Evolutionary conservation across 257 asterid genomes (phyloP), one percentile per base, ranked within the genome.

Genomic region (Asclepias syriaca): DNA sequence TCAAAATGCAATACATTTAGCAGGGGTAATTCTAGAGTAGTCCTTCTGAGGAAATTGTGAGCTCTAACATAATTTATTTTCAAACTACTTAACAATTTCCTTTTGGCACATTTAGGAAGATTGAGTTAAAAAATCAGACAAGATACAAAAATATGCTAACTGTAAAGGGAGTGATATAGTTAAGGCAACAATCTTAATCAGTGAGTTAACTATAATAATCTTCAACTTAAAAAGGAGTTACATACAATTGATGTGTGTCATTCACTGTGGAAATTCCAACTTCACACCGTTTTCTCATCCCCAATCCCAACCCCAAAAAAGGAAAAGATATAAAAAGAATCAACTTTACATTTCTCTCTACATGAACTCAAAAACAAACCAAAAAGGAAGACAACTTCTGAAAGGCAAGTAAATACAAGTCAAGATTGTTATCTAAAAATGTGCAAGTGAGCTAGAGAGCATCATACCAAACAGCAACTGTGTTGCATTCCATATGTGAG

Each of bases 191-290:
- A 57, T 57, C 66, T 58, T 27, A 15, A 14, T 22, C 46, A 48
- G 19, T 18, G 29, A 72, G 64, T 63, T 63, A 59, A 68, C 55
- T 68, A 19, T 27, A 68, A 69, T 51, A 39, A 27, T 19, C 46
- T 67, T 66, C 46, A 67, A 21, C 48, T 57, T 45, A 57, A 54
- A 24, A 56, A 43, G 48, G 68, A 68, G 55, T 68, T 48, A 67
- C 64, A n/a, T 74, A 74, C 78, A 74, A 74, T 58, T 57, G 64
- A 12, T 45, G n/a, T 68, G 32, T 66, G 72, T 67, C 68, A 68
- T 72, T 74, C 55, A 67, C 21, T 32, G 64, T 58, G 55, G 55
- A 34, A 37, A 63, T 13, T 27, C 65, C 40, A 58, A 24, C 65
- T 58, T 24, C 65, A 58, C 40, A 12, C 19, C n/a, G 40, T 37